Base-by-base conservation (phyloP, 495 filamentous ascomycete genomes). In the Lophiotrema nucula region DNA sequence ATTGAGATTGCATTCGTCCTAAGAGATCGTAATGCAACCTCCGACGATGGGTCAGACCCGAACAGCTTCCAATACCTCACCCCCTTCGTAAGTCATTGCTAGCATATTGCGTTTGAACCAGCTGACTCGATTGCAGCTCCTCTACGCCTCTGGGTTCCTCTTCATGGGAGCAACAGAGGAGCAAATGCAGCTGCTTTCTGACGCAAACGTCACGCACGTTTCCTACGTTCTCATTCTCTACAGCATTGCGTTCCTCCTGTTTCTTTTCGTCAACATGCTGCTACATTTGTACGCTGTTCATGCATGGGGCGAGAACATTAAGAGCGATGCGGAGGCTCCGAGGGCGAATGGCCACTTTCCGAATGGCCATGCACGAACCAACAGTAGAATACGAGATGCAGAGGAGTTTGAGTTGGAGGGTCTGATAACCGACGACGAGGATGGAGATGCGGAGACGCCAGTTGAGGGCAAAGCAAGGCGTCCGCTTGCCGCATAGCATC, bases 151-250 rank as follows among this genome's bases (percentile, higher is more conserved):
- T 3, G 93, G 93, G 25, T 95, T 98, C 73, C 80, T 97, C 50
- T 97, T 98, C 77, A 95, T 97, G 90, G 87, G 88, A 47, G 93
- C 95, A 22, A 97, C 89, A 2, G 93, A 98, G 71, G 92, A 97
- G 70, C 92, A 98, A 69, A 92, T 97, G 87, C 66, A 78, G 31
- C 73, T 97, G 1, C 74, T 97, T 12, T 74, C 80, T 42, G 76
- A 80, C 42, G 85, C 85, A 2, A 80, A 85, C 49, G 84, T 97
- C 67, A 88, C 88, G 33, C 88, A 95, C 69, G 89, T 97, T 41
- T 86, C 91, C 11, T 97, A 97, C 70, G 77, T 97, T 41, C 79
- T 98, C 46, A 88, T 97, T 48, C 74, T 97, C 4, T 98, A 87
- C 78, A 93, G 88, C 69, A 76, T 97, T 42, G 84, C 92, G 13